These are phyloP conservation scores for Cladosporium velox DNA, from an alignment of 2,329 filamentous ascomycete genomes.

Conservation along the genomic window DNA sequence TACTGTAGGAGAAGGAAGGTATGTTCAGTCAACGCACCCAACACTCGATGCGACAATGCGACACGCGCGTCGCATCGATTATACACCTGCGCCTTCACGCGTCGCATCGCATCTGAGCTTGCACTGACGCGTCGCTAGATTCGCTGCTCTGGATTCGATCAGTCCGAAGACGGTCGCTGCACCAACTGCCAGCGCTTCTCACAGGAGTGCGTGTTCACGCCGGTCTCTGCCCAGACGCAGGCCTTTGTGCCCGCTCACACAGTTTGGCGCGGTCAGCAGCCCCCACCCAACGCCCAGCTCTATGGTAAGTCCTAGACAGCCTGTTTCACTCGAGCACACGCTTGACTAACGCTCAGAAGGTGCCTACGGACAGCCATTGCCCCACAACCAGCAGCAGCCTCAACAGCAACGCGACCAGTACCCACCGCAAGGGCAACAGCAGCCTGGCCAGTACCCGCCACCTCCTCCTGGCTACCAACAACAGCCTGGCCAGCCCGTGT, in stretches of 20 bases:
- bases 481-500: slow-evolving; percentile 48
- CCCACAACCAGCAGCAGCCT: slow-evolving; percentile 36
- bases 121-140: slow-evolving; percentile 53
- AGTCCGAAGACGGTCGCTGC: slow-evolving; percentile 70
- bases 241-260: slow-evolving; percentile 74
- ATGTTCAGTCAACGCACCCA: slow-evolving; percentile 19
- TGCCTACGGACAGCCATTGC: slow-evolving; percentile 54
- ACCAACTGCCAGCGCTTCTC: slow-evolving; percentile 73
- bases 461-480: slow-evolving; percentile 47
- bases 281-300: slow-evolving; percentile 47
- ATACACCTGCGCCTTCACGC: not conserved
- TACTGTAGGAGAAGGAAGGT: slow-evolving; percentile 64
- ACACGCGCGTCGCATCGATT: not conserved
- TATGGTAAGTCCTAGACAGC: slow-evolving; percentile 36
- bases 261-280: slow-evolving; percentile 54
- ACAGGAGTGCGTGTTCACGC: slow-evolving; percentile 76
- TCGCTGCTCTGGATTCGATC: slow-evolving; percentile 74
- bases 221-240: slow-evolving; percentile 72
- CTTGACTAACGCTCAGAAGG: slow-evolving; percentile 28
- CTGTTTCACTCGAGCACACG: not conserved
- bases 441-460: slow-evolving; percentile 40
- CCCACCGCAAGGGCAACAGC: slow-evolving; percentile 37
- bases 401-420: slow-evolving; percentile 30
- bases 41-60: slow-evolving; percentile 4
- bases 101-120: slow-evolving; percentile 19